phyloP scores from a whole-genome alignment of 1,139 yeast genomes.

The Scheffersomyces illinoinensis region DNA sequence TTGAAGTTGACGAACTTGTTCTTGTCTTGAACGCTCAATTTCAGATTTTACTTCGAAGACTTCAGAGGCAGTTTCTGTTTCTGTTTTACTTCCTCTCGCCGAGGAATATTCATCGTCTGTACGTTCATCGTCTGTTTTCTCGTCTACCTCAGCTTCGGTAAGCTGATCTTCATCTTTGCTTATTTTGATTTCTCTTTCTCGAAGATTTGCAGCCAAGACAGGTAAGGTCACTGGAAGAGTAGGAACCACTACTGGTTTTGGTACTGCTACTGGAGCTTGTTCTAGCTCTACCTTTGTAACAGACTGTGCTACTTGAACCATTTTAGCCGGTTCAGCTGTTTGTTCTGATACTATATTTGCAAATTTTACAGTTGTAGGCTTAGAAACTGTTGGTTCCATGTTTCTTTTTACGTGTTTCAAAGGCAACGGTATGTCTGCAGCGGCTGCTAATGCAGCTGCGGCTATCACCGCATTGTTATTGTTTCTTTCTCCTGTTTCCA shows the following conservation, averaged over 20 bases:
- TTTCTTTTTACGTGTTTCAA: conserved; percentile 18
- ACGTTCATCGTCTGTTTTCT: conserved; percentile 14
- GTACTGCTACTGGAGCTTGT: not conserved
- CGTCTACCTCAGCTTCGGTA: conserved; percentile 19
- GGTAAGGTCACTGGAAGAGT: not conserved
- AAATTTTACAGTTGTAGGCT: not conserved
- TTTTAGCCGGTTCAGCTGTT: not conserved
- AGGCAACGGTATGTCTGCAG: conserved; percentile 67
- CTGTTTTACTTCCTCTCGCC: not conserved
- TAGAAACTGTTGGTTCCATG: not conserved
- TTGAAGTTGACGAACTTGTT: not conserved
- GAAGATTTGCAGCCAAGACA: not conserved
- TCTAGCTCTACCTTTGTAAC: not conserved
- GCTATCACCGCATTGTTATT: conserved; percentile 59
- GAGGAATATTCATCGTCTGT: not conserved
- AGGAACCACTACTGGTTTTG: not conserved
- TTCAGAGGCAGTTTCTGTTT: conserved; percentile 2
- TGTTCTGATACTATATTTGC: not conserved
- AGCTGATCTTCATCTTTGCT: conserved; percentile 11
- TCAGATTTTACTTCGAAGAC: not conserved
- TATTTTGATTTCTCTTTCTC: conserved; percentile 7
- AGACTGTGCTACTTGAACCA: not conserved
- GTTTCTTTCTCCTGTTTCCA: conserved; percentile 36
- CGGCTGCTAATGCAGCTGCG: conserved; percentile 72
- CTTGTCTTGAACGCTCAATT: not conserved